A percentile compares a stretch with the other conserved stretches of the same genome.
phyloP scores from a whole-genome alignment of 805 yeast genomes.

The Wickerhamomyces rabaulensis region DNA sequence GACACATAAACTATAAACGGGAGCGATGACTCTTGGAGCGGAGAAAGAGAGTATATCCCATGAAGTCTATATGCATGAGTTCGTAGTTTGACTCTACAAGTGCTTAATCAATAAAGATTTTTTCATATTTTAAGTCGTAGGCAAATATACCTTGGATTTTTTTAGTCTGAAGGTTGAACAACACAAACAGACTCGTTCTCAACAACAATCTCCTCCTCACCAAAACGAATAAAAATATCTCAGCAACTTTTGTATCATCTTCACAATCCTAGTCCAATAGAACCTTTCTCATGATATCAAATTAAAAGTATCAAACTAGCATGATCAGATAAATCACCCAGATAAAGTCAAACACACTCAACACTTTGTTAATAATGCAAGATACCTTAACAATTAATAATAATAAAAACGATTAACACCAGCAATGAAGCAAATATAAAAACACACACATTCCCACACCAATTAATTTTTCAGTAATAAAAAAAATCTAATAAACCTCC shows the following conservation, averaged over 20 bases:
- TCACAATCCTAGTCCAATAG: background rate
- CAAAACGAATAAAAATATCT: background rate
- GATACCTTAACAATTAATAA: background rate
- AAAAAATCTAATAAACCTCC: background rate
- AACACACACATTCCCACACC: background rate
- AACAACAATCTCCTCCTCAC: background rate
- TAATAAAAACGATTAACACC: background rate
- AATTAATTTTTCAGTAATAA: background rate
- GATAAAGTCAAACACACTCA: background rate
- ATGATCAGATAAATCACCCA: background rate
- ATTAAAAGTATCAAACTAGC: background rate
- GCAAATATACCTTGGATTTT: slow-evolving; percentile 2
- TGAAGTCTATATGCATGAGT: too few relatives aligned
- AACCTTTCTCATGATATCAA: background rate
- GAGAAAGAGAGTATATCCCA: too few relatives aligned
- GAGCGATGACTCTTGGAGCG: too few relatives aligned
- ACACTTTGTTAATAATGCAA: background rate
- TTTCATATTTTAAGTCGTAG: slow-evolving; percentile 12
- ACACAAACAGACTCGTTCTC: background rate
- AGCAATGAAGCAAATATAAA: background rate
- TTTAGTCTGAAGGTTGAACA: background rate
- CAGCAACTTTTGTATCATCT: background rate
- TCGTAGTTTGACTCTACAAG: too few relatives aligned
- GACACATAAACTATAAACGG: too few relatives aligned
- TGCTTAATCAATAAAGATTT: background rate